phyloP scores from a whole-genome alignment of 1,139 yeast genomes.

The Scheffersomyces titani region DNA sequence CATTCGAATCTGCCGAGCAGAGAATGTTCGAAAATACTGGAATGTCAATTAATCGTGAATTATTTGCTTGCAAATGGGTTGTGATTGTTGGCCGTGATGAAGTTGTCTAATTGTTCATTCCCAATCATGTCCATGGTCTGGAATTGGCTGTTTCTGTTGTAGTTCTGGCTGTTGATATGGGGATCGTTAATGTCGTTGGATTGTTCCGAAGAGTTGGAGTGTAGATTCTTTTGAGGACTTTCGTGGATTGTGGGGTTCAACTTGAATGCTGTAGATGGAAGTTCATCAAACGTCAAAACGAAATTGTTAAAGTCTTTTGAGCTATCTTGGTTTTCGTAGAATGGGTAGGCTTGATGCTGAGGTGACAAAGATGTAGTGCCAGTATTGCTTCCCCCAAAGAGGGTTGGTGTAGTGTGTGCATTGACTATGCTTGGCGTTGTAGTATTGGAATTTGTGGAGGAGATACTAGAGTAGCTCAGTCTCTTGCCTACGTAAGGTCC shows the following conservation, averaged over 20 bases:
- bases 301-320: constrained; percentile 2
- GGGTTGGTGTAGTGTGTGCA: not conserved
- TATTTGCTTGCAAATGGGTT: not conserved
- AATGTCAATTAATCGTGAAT: not conserved
- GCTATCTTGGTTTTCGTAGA: constrained; percentile 1
- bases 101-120: not conserved
- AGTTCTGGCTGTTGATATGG: not conserved
- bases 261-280: constrained; percentile 6
- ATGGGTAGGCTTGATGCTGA: not conserved
- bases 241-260: constrained; percentile 1
- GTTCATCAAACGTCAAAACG: constrained; percentile 6
- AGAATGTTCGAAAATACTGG: constrained; percentile 1
- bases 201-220: not conserved
- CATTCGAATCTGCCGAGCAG: constrained; percentile 2
- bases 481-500: not conserved
- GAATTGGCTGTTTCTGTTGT: not conserved
- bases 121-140: not conserved
- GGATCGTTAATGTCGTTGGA: not conserved
- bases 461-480: not conserved
- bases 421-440: not conserved
- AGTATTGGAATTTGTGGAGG: not conserved
- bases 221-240: not conserved
- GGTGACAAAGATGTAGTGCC: constrained; percentile 4
- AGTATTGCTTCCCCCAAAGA: not conserved
- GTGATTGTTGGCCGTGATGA: not conserved